Conservation (phyloP, 805 yeast genomes). For the Ogataea henricii region DNA sequence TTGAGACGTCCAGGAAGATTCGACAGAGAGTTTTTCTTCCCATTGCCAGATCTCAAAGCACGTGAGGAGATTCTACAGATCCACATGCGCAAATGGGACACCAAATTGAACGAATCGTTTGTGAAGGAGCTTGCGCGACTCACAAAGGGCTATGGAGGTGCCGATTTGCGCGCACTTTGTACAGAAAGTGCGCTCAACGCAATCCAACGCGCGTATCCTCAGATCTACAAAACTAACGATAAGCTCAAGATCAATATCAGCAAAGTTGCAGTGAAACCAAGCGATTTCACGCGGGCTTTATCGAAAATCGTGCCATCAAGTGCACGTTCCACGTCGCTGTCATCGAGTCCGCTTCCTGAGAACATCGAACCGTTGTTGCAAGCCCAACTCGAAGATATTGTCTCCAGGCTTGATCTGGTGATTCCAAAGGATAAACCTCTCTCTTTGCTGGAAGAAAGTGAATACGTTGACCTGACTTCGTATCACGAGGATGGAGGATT, state of each 20-base stretch:
- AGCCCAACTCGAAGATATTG: constrained; percentile 49
- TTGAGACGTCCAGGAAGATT: constrained; percentile 95
- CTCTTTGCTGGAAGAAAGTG: constrained; percentile 67
- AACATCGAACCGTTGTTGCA: constrained; percentile 64
- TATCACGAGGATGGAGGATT: constrained; percentile 61
- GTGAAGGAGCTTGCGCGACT: constrained; percentile 67
- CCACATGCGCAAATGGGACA: constrained; percentile 88
- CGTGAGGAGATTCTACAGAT: constrained; percentile 77
- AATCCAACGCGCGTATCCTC: constrained; percentile 91
- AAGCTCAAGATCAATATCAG: constrained; percentile 74
- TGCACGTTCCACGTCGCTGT: constrained; percentile 71
- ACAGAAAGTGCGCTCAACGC: constrained; percentile 94
- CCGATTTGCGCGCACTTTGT: constrained; percentile 90
- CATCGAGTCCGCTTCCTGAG: constrained; percentile 78
- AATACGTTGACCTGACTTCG: constrained; percentile 55
- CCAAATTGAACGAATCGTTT: constrained; percentile 62
- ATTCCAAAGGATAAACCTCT: constrained; percentile 61
- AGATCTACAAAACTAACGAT: constrained; percentile 75
- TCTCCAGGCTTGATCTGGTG: constrained; percentile 50
- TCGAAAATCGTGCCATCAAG: constrained; percentile 91
- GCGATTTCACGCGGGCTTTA: constrained; percentile 83
- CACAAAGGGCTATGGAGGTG: constrained; percentile 98
- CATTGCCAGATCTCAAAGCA: constrained; percentile 81
- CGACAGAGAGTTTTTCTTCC: constrained; percentile 95
- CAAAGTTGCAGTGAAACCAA: constrained; percentile 69